These are phyloP conservation scores for Chlorella ohadii DNA, from an alignment of 139 green algal species.

Conservation along the genomic window DNA sequence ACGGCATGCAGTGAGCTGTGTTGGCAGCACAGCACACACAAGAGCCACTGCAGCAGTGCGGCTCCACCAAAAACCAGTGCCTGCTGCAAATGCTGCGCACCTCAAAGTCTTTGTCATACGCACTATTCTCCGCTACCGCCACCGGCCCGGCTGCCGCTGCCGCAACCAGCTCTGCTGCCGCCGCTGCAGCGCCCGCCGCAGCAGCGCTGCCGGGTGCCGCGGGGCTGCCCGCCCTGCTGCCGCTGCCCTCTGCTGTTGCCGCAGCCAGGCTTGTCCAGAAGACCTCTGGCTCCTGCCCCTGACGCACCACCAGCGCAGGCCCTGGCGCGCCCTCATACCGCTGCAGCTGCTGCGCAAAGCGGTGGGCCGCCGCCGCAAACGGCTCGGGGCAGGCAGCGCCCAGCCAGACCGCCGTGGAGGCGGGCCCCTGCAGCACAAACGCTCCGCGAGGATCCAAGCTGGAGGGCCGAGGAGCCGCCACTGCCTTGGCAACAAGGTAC, in stretches of 20 bases:
- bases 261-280: slow-evolving; percentile 35
- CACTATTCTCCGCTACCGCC: slow-evolving; percentile 1
- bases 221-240: background rate
- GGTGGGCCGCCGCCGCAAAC: slow-evolving; percentile 47
- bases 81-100: background rate
- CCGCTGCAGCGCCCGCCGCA: background rate
- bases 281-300: slow-evolving; percentile 49
- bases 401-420: slow-evolving; percentile 59
- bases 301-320: slow-evolving; percentile 42
- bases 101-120: slow-evolving; percentile 50
- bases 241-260: background rate
- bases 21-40: too few species aligned
- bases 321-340: slow-evolving; percentile 60
- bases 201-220: background rate
- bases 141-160: background rate
- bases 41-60: too few species aligned
- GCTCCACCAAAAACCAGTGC: too few species aligned
- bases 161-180: background rate
- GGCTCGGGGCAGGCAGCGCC: slow-evolving; percentile 30
- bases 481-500: slow-evolving; percentile 68
- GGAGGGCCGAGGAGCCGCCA: slow-evolving; percentile 22
- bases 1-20: too few species aligned
- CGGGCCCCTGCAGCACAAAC: slow-evolving; percentile 61
- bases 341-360: slow-evolving; percentile 55
- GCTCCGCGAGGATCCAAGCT: slow-evolving; percentile 72